A percentile compares a stretch with the other conserved stretches of the same genome.
These are phyloP conservation scores for Bonnemaisonia californica DNA, from an alignment of 31 red algal species.

Conservation along the genomic window DNA sequence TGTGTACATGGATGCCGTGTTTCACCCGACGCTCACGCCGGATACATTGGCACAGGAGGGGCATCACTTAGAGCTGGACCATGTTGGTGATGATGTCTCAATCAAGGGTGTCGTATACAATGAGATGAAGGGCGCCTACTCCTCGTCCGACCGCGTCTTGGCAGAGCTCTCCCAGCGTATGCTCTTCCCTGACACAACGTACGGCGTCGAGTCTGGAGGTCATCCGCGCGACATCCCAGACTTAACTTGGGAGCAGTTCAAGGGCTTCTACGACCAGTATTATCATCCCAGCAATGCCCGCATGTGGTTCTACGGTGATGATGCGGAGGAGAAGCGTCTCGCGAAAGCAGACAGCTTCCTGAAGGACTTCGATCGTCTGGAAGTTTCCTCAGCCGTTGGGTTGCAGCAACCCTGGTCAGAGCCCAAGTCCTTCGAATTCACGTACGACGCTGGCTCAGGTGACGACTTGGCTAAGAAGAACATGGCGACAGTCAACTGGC, in stretches of 20 bases:
- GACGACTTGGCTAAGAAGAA: conserved; percentile 77
- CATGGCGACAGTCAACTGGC: conserved; percentile 97
- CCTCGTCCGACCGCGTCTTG: conserved; percentile 84
- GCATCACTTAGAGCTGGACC: conserved; percentile 83
- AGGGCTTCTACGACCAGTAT: conserved; percentile 87
- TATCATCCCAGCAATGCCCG: conserved; percentile 98
- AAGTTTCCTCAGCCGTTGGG: conserved; percentile 60
- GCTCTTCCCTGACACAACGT: conserved; percentile 96
- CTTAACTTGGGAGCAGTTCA: conserved; percentile 92
- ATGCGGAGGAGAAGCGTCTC: conserved; percentile 89
- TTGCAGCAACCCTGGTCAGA: conserved; percentile 71
- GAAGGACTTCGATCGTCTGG: conserved; percentile 69
- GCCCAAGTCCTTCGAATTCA: conserved; percentile 71
- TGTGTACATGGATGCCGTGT: conserved; percentile 98
- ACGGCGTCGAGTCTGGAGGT: conserved; percentile 95
- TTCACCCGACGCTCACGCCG: conserved; percentile 90
- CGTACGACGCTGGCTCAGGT: conserved; percentile 81
- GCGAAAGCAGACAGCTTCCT: conserved; percentile 82
- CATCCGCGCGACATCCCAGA: conserved; percentile 94
- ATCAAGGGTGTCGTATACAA: conserved; percentile 99
- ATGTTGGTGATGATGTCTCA: conserved; percentile 38
- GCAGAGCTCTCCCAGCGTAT: conserved; percentile 77
- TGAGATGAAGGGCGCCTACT: conserved; percentile 99
- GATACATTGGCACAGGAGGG: conserved; percentile 97
- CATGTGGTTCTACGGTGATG: conserved; percentile 99